phyloP scores from a whole-genome alignment of 768 basidiomycete genomes.

The Tricholoma sp. region DNA sequence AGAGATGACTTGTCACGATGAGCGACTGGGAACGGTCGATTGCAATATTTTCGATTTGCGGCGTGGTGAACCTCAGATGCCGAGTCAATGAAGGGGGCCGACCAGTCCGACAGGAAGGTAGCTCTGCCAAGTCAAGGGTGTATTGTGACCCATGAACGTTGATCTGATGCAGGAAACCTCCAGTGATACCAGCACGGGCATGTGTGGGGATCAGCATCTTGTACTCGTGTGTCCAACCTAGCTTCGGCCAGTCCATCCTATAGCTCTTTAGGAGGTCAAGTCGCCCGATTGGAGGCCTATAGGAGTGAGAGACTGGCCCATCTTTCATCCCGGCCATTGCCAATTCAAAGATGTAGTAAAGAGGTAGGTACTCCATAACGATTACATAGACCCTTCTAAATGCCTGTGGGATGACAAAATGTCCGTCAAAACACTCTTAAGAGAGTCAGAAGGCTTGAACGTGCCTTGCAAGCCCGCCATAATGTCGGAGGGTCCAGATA shows the following conservation, averaged over 20 bases:
- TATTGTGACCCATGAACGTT: conserved; percentile 33
- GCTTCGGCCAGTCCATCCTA: conserved; percentile 43
- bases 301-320: conserved; percentile 36
- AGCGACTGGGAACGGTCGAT: conserved; percentile 43
- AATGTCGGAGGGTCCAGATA: conserved; percentile 45
- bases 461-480: conserved; percentile 43
- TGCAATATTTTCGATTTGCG: conserved; percentile 37
- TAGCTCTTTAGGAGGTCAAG: conserved; percentile 41
- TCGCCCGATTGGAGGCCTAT: conserved; percentile 34
- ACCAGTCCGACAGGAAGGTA: conserved; percentile 44
- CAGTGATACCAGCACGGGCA: conserved; percentile 36
- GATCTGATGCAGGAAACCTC: conserved; percentile 42
- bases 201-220: conserved; percentile 35
- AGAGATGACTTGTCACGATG: conserved; percentile 37
- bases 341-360: conserved; percentile 47
- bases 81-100: conserved; percentile 39
- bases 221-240: conserved; percentile 44
- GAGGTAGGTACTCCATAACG: conserved; percentile 41
- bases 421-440: background rate
- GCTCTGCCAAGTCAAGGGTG: conserved; percentile 40
- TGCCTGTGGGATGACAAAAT: conserved; percentile 27
- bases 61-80: conserved; percentile 40
- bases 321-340: conserved; percentile 47
- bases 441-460: conserved; percentile 3
- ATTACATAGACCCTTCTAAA: conserved; percentile 40